Evolutionary conservation across 129 eudicot genomes (phyloP).

Genomic region (Tanacetum coccineum): DNA sequence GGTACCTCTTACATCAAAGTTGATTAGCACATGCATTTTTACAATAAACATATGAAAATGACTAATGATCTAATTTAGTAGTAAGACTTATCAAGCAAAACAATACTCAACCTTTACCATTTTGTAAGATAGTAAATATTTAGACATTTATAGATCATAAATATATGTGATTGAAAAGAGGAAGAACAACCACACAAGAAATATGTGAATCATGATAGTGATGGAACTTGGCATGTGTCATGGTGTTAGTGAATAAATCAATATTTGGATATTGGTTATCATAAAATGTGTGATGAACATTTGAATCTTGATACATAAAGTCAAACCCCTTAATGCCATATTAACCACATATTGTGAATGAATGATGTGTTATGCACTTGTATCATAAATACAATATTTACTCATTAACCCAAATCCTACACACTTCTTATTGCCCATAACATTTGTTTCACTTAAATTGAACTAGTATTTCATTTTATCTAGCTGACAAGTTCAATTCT

Average conservation of each 20-base stretch:
- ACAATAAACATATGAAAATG: too few relatives aligned
- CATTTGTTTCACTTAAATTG: neutral
- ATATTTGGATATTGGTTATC: conserved; percentile 18
- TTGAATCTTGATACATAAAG: neutral
- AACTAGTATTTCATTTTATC: conserved; percentile 2
- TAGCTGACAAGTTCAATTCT: neutral
- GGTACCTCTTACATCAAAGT: too few relatives aligned
- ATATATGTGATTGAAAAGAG: conserved; percentile 3
- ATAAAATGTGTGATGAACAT: conserved; percentile 17
- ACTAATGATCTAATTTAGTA: too few relatives aligned
- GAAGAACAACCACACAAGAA: neutral
- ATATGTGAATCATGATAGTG: conserved; percentile 22
- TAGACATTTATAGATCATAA: too few relatives aligned
- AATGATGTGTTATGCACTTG: conserved; percentile 26
- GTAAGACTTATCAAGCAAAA: neutral
- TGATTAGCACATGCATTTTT: too few relatives aligned
- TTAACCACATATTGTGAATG: conserved; percentile 13
- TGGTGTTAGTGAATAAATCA: conserved; percentile 27
- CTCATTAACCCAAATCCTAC: neutral
- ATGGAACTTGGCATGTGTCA: conserved; percentile 21
- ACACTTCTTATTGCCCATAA: conserved; percentile 1
- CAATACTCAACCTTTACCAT: too few relatives aligned
- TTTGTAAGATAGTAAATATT: too few relatives aligned
- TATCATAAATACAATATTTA: neutral
- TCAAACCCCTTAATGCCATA: conserved; percentile 21